Evolutionary conservation across 768 basidiomycete species (phyloP).

Genomic region (Lactarius trivialis): DNA sequence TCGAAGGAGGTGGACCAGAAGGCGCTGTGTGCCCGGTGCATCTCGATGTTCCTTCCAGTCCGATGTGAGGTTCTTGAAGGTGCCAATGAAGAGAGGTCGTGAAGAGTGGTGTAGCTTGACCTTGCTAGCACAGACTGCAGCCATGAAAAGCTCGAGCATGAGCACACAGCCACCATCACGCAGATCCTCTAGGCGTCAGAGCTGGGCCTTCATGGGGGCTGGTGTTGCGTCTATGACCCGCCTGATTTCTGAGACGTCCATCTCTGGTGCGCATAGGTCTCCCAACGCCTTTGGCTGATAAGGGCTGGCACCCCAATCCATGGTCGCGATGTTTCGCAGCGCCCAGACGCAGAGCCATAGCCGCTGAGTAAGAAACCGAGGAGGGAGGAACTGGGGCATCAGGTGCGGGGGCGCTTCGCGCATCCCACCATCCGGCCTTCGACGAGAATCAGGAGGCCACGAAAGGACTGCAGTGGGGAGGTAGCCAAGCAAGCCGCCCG

Average conservation of each 20-base stretch:
- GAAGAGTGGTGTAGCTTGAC: background rate
- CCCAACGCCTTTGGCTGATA: slow-evolving; percentile 1
- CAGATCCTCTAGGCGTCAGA: slow-evolving; percentile 14
- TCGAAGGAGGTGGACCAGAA: slow-evolving; percentile 27
- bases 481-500: slow-evolving; percentile 6
- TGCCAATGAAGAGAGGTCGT: slow-evolving; percentile 4
- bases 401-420: background rate
- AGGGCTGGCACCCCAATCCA: background rate
- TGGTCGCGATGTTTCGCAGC: background rate
- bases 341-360: slow-evolving; percentile 9
- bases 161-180: slow-evolving; percentile 11
- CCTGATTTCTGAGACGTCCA: slow-evolving; percentile 1
- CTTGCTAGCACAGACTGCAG: slow-evolving; percentile 1
- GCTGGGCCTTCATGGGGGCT: slow-evolving; percentile 2
- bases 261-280: slow-evolving; percentile 6
- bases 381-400: slow-evolving; percentile 12
- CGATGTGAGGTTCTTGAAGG: slow-evolving; percentile 4
- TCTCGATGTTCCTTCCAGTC: slow-evolving; percentile 5
- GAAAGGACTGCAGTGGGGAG: slow-evolving; percentile 10
- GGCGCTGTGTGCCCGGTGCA: slow-evolving; percentile 2
- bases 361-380: background rate
- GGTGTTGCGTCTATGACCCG: background rate
- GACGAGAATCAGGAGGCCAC: slow-evolving; percentile 3
- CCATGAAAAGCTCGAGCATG: slow-evolving; percentile 14
- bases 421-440: background rate